phyloP scores from a whole-genome alignment of 2,329 filamentous ascomycete species.

The Tolypocladium cylindrosporum region DNA sequence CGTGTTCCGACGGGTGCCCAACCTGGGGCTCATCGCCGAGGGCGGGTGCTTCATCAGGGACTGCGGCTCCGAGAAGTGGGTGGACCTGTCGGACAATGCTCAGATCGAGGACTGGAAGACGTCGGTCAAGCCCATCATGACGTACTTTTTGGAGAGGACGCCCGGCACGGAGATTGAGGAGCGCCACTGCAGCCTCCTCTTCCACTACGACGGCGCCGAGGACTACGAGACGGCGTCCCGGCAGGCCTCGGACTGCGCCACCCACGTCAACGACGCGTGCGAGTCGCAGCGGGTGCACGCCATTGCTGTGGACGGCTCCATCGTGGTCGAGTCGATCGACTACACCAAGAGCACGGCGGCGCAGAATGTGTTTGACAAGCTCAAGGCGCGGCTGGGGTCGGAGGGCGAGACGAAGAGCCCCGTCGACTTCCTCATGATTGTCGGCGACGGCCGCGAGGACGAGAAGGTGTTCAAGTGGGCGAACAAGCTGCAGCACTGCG shows the following conservation, averaged over 20 bases:
- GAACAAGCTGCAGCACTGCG: constrained; percentile 56
- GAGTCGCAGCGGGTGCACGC: constrained; percentile 76
- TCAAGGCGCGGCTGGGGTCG: constrained; percentile 28
- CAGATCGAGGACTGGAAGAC: constrained; percentile 72
- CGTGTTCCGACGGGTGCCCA: constrained; percentile 73
- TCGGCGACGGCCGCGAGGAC: constrained; percentile 86
- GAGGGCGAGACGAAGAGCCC: constrained; percentile 21
- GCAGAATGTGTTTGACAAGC: constrained; percentile 56
- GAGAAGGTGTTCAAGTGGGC: constrained; percentile 94
- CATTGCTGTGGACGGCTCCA: constrained; percentile 66
- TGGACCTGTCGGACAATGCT: constrained; percentile 61
- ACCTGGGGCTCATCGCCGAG: constrained; percentile 83
- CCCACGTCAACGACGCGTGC: constrained; percentile 91
- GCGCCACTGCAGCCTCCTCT: constrained; percentile 82
- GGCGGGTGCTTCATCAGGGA: constrained; percentile 86
- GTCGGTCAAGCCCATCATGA: constrained; percentile 70
- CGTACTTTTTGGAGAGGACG: constrained; percentile 83
- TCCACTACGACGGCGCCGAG: constrained; percentile 78
- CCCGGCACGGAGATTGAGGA: constrained; percentile 84
- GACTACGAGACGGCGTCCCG: constrained; percentile 66
- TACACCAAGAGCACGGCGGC: constrained; percentile 85
- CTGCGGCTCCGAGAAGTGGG: constrained; percentile 60
- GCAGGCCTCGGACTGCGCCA: constrained; percentile 81
- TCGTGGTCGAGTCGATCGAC: constrained; percentile 75
- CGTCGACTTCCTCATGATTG: constrained; percentile 79